phyloP scores from a whole-genome alignment of 1,284 basidiomycete species.

The Ceratobasidium sp. region DNA sequence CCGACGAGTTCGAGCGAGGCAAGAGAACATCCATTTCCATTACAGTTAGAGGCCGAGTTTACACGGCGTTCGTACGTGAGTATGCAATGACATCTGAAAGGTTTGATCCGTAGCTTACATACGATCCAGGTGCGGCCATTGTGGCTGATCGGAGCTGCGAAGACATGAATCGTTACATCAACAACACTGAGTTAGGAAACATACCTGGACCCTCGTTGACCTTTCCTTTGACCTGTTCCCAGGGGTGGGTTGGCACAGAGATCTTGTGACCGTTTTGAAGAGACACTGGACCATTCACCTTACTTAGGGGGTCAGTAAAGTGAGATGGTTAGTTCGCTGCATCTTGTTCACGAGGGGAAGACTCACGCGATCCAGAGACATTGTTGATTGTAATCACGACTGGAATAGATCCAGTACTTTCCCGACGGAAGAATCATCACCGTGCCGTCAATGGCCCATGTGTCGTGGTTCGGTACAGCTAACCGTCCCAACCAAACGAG shows the following conservation, averaged over 20 bases:
- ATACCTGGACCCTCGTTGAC: conserved; percentile 42
- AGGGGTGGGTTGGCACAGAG: conserved; percentile 29
- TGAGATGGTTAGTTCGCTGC: no score
- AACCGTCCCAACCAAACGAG: background rate
- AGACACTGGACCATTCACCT: background rate
- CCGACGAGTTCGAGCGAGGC: conserved; percentile 5
- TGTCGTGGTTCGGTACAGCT: conserved; percentile 6
- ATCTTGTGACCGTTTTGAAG: conserved; percentile 14
- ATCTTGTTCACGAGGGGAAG: background rate
- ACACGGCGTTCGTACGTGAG: background rate
- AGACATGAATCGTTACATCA: background rate
- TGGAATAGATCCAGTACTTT: conserved; percentile 43
- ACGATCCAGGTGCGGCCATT: conserved; percentile 38
- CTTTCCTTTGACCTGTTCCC: conserved; percentile 37
- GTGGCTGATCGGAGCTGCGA: background rate
- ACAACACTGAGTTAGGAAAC: no score
- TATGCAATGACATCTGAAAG: background rate
- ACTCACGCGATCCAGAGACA: conserved; percentile 43
- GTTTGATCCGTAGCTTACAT: background rate
- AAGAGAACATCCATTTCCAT: conserved; percentile 40
- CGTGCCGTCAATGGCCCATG: conserved; percentile 38
- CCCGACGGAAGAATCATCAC: conserved; percentile 19
- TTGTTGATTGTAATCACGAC: conserved; percentile 26
- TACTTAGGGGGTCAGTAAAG: background rate
- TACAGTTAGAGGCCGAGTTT: conserved; percentile 41